These are phyloP conservation scores for Monosporascus sp. DNA, from an alignment of 2,329 filamentous ascomycete genomes.

Conservation along the genomic window DNA sequence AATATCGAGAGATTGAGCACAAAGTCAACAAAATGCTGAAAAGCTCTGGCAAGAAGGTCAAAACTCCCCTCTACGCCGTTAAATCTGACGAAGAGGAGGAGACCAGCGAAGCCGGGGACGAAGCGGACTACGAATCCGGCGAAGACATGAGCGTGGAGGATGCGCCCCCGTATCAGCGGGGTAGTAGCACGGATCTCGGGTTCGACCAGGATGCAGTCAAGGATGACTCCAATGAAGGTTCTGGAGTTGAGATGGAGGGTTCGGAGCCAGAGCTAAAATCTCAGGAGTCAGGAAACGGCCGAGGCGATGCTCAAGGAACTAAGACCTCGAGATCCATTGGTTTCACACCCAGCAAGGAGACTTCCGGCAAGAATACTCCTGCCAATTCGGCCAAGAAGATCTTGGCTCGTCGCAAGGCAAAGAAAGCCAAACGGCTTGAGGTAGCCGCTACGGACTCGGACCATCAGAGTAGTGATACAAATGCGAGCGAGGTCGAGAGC, in stretches of 20 bases:
- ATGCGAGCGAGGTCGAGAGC: conserved; percentile 25
- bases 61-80: conserved; percentile 12
- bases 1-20: conserved; percentile 19
- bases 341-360: background rate
- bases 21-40: conserved; percentile 19
- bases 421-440: background rate
- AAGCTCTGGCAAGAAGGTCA: conserved; percentile 1
- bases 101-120: conserved; percentile 1
- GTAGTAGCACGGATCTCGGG: conserved; percentile 15
- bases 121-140: background rate
- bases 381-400: conserved; percentile 1
- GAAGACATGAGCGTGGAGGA: conserved; percentile 2
- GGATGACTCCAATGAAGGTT: conserved; percentile 1
- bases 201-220: conserved; percentile 1
- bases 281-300: background rate
- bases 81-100: conserved; percentile 19
- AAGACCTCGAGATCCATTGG: conserved; percentile 1
- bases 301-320: background rate
- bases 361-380: background rate
- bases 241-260: conserved; percentile 13
- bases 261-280: conserved; percentile 13
- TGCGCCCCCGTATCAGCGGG: background rate
- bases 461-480: conserved; percentile 24
- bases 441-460: conserved; percentile 4
- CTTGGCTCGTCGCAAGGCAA: background rate